Percentiles rank a stretch among this genome's conserved stretches.
These are phyloP conservation scores for Viola odorata DNA, from an alignment of 345 rosid genomes.

Conservation along the genomic window DNA sequence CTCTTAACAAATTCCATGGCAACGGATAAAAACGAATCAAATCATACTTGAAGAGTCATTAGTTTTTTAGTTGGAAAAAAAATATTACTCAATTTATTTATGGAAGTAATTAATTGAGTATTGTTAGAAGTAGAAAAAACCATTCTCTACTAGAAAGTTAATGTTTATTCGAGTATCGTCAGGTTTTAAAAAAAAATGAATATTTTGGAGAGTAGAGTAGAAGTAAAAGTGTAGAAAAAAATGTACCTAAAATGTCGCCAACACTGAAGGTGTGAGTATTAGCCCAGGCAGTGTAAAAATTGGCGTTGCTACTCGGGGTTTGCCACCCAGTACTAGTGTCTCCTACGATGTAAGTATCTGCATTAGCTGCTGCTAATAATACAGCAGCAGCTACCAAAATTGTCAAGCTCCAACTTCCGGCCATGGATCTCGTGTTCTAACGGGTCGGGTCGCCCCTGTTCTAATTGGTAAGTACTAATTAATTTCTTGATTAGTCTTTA, in stretches of 20 bases:
- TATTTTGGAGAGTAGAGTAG: background rate
- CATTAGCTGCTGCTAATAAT: slow-evolving; percentile 17
- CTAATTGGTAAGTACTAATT: too few relatives aligned
- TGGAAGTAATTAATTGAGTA: too few relatives aligned
- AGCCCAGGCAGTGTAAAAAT: slow-evolving; percentile 15
- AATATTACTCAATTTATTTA: too few relatives aligned
- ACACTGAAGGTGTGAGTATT: background rate
- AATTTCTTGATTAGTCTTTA: too few relatives aligned
- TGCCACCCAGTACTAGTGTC: slow-evolving; percentile 29
- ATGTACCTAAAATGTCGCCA: slow-evolving; percentile 14
- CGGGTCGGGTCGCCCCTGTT: slow-evolving; percentile 17
- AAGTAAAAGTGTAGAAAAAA: background rate
- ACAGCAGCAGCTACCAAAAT: slow-evolving; percentile 5
- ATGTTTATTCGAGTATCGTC: background rate
- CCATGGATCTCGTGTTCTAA: slow-evolving; percentile 25
- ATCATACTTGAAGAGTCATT: too few relatives aligned
- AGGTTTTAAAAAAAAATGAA: background rate
- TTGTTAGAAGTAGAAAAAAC: too few relatives aligned
- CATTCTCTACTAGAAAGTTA: too few relatives aligned
- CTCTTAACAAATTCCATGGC: too few relatives aligned
- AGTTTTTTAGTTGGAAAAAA: too few relatives aligned
- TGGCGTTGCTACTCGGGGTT: slow-evolving; percentile 1
- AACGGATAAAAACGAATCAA: too few relatives aligned
- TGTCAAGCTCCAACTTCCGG: slow-evolving; percentile 3
- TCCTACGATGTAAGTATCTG: slow-evolving; percentile 29